phyloP scores from a whole-genome alignment of 495 filamentous ascomycete species.

The Trichoderma reesei region DNA sequence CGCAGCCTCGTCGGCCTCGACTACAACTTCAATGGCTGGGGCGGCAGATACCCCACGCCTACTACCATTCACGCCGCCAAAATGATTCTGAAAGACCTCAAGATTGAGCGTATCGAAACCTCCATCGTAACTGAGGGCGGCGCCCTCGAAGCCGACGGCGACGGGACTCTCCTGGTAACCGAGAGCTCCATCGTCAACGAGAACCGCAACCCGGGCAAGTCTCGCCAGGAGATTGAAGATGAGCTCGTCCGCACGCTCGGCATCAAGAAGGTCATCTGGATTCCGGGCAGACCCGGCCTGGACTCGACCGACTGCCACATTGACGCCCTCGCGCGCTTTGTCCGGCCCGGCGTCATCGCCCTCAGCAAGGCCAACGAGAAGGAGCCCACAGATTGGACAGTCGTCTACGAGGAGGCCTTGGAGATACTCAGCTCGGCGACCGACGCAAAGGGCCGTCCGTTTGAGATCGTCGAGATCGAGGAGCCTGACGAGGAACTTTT shows the following conservation, averaged over 20 bases:
- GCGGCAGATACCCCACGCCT: background rate
- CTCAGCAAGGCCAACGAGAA: background rate
- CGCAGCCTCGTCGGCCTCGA: background rate
- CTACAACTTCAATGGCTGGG: background rate
- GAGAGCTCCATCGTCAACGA: conserved; percentile 2
- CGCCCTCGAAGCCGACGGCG: background rate
- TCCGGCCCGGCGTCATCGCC: background rate
- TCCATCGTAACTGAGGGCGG: conserved; percentile 1
- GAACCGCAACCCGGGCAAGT: background rate
- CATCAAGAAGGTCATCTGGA: background rate
- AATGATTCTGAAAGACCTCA: background rate
- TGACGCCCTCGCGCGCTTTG: background rate
- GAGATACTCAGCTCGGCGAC: background rate
- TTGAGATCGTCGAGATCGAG: background rate
- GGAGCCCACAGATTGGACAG: background rate
- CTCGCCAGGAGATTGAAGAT: background rate
- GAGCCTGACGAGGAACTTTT: background rate
- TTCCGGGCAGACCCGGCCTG: background rate
- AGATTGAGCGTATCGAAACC: background rate
- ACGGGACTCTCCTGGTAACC: background rate
- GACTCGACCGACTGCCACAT: conserved; percentile 4
- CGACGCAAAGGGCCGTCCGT: background rate
- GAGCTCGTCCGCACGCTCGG: background rate
- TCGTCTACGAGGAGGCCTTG: background rate
- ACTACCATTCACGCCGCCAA: background rate